Conservation (phyloP, 169 alveolate species). For the Cryptosporidium viatorum region DNA sequence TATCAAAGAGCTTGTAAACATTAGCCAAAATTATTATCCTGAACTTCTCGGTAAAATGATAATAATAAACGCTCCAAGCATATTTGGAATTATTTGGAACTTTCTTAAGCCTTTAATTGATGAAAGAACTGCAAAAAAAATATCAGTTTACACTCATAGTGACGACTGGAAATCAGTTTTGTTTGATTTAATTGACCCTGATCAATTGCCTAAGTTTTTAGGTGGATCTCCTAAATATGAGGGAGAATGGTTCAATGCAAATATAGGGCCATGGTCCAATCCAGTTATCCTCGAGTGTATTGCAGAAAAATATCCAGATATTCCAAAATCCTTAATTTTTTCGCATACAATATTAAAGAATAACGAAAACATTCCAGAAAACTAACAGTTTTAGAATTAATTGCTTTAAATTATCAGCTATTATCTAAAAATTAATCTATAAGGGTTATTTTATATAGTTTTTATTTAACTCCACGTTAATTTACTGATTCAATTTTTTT, state of each 20-base stretch:
- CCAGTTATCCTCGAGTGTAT: slow-evolving; percentile 24
- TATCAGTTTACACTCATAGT: slow-evolving; percentile 84
- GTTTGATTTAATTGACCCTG: slow-evolving; percentile 79
- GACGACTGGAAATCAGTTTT: slow-evolving; percentile 77
- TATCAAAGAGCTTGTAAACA: slow-evolving; percentile 80
- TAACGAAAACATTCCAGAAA: slow-evolving; percentile 42
- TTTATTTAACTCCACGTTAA: background rate
- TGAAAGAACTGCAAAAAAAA: slow-evolving; percentile 89
- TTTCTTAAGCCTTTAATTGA: slow-evolving; percentile 89
- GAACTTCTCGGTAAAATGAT: slow-evolving; percentile 90
- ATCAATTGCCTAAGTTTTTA: slow-evolving; percentile 81
- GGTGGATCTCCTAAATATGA: slow-evolving; percentile 79
- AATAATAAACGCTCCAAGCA: slow-evolving; percentile 90
- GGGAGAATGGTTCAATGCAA: slow-evolving; percentile 67
- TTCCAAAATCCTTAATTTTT: slow-evolving; percentile 43
- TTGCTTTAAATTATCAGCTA: background rate
- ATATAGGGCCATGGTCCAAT: slow-evolving; percentile 70
- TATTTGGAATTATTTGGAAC: slow-evolving; percentile 91
- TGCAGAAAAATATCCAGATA: slow-evolving; percentile 68
- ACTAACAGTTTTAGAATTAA: background rate
- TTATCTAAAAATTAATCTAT: background rate
- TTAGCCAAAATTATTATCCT: slow-evolving; percentile 93
- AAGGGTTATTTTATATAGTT: background rate
- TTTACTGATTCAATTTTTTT: slow-evolving; percentile 5
- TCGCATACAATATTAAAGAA: slow-evolving; percentile 15